phyloP scores from a whole-genome alignment of 805 yeast genomes.

The Novakomyces olei region DNA sequence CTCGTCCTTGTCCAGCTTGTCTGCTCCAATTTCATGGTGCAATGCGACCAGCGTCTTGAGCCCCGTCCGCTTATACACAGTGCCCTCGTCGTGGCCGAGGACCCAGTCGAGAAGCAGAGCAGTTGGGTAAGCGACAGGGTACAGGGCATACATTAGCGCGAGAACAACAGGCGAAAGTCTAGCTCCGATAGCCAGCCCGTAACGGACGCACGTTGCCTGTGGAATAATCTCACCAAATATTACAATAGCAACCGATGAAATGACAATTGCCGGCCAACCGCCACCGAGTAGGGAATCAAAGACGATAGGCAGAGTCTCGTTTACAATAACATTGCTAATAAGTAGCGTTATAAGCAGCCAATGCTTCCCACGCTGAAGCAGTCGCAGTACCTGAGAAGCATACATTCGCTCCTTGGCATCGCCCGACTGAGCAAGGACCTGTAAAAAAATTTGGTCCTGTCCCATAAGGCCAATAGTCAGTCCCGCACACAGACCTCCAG shows the following conservation, averaged over 20 bases:
- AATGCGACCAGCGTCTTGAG: constrained; percentile 79
- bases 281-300: constrained; percentile 86
- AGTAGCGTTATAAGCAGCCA: constrained; percentile 86
- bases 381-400: constrained; percentile 47
- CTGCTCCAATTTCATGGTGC: constrained; percentile 88
- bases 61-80: constrained; percentile 78
- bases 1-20: constrained; percentile 78
- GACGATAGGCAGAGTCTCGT: constrained; percentile 78
- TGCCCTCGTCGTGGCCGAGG: constrained; percentile 91
- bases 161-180: constrained; percentile 75
- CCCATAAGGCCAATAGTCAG: constrained; percentile 94
- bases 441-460: constrained; percentile 84
- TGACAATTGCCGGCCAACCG: constrained; percentile 89
- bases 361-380: constrained; percentile 72
- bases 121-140: constrained; percentile 81
- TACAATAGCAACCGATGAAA: constrained; percentile 86
- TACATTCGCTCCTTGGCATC: constrained; percentile 33
- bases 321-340: constrained; percentile 10
- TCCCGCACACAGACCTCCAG: constrained; percentile 79
- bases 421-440: constrained; percentile 82
- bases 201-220: constrained; percentile 77
- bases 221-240: constrained; percentile 94
- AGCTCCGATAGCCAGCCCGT: constrained; percentile 81
- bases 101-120: constrained; percentile 59
- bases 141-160: constrained; percentile 65